Evolutionary conservation across 1,284 basidiomycete species (phyloP), one percentile per base, ranked within the genome.

Genomic region (Boletellus deceptivus): DNA sequence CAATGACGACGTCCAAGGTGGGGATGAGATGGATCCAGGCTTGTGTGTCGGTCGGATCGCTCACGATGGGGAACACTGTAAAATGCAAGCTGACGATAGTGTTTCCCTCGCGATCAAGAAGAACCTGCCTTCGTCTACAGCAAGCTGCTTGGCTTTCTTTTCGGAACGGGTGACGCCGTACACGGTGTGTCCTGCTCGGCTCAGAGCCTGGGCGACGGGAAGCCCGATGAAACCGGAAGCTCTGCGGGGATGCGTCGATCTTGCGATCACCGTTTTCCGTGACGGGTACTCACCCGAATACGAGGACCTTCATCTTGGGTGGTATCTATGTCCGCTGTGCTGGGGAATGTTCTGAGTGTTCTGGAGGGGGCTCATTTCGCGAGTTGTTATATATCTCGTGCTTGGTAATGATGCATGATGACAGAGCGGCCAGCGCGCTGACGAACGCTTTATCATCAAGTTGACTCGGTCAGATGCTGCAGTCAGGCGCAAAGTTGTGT

Each of bases 1-100:
- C 58, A 66, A 82, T 73, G 45, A 82, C 69, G 36, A 75, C 78
- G 55, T 78, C 76, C 24, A 73, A 50, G 20, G 67, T 70, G 36
- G 70, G 60, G 10, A 75, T 70, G n/a, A 76, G 62, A 25, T 69
- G 52, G 11, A 68, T 62, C 74, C 76, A 82, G 5, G 56, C 53
- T 29, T 69, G 65, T 4, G 70, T 62, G 18, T 72, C 61, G 13
- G 35, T 49, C 35, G 61, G 55, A 24, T 78, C 73, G 14, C 71
- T 71, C 7, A 81, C 61, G 49, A 80, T 48, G 0, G 80, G 78
- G 24, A 76, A 73, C 53, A 83, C 75, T 77, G 11, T 37, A 33
- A 13, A 3, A 4, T 14, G 11, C 3, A 3, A 33, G 16, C 14
- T 35, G 1, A 17, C 4, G n/a, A n/a, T 13, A n/a, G 8, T 35